Evolutionary conservation across 306 rosid genomes (phyloP), one percentile per base, ranked within the genome.

Genomic region (Prunus armeniaca): DNA sequence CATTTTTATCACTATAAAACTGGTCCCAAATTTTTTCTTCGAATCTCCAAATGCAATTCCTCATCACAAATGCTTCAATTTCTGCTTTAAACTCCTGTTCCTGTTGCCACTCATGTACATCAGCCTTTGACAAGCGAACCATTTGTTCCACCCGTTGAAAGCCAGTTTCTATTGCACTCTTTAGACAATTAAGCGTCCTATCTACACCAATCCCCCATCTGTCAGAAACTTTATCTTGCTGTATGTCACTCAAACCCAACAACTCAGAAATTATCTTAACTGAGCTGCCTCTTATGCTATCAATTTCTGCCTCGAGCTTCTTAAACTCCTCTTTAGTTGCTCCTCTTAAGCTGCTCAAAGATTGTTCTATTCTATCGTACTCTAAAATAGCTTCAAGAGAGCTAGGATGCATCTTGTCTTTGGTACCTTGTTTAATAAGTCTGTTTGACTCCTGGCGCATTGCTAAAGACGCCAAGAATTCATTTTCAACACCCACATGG

Each of bases 1-100:
- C 79, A 74, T 69, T 79, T 69, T 79, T 75, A 50, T 77, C 81
- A 56, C 82, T 84, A 71, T 43, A 69, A 60, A 79, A 45, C 27
- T 55, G 86, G n/a, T 81, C 87, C 83, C 73, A 24, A 32, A 80
- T 66, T 73, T 78, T 89, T 75, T 79, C 90, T 79, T 88, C 88
- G 69, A 87, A 75, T 73, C 85, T 73, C 73, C 73, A 64, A 54
- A 92, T 74, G 77, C 89, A 88, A 81, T 71, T 87, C 62, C 80
- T 67, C 25, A 88, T 78, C 73, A 92, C 96, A 89, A 87, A 77
- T 50, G 64, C 73, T 74, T 95, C 98, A 74, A 89, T 83, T 78
- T 96, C 87, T 52, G 86, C 87, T 34, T 49, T 90, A 82, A 86
- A 89, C 49, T 91, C 88, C 76, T 76, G 93, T 76, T 88, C 97